phyloP scores from a whole-genome alignment of 2,329 filamentous ascomycete genomes.

The Diplodia corticola region DNA sequence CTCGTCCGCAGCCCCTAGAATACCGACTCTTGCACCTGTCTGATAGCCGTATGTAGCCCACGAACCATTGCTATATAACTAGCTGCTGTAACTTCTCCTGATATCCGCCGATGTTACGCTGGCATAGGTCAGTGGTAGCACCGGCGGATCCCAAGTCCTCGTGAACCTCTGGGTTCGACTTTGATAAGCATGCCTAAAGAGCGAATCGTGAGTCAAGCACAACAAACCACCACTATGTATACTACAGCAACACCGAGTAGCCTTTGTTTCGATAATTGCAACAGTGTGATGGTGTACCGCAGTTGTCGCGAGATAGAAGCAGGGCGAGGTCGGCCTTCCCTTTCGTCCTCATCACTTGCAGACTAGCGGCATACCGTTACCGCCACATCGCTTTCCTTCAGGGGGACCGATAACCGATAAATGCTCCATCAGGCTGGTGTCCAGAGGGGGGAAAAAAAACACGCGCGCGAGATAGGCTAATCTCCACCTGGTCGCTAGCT shows the following conservation, averaged over 20 bases:
- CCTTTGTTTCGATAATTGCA: background rate
- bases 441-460: too few species aligned
- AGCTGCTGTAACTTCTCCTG: background rate
- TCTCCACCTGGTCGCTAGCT: constrained; percentile 19
- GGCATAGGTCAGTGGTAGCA: background rate
- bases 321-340: too few species aligned
- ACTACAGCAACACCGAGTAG: too few species aligned
- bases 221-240: background rate
- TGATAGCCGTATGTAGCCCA: background rate
- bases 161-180: background rate
- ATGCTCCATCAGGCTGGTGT: too few species aligned
- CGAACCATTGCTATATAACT: background rate
- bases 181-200: background rate
- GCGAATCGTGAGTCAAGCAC: background rate
- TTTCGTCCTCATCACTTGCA: too few species aligned
- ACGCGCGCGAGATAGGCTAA: background rate
- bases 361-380: too few species aligned
- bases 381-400: too few species aligned
- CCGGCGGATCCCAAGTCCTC: background rate
- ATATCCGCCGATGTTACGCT: background rate
- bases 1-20: background rate
- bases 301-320: too few species aligned
- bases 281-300: background rate
- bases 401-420: too few species aligned
- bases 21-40: background rate